Base-by-base conservation (phyloP, 352 stramenopile species). In the Phytophthora nicotianae region DNA sequence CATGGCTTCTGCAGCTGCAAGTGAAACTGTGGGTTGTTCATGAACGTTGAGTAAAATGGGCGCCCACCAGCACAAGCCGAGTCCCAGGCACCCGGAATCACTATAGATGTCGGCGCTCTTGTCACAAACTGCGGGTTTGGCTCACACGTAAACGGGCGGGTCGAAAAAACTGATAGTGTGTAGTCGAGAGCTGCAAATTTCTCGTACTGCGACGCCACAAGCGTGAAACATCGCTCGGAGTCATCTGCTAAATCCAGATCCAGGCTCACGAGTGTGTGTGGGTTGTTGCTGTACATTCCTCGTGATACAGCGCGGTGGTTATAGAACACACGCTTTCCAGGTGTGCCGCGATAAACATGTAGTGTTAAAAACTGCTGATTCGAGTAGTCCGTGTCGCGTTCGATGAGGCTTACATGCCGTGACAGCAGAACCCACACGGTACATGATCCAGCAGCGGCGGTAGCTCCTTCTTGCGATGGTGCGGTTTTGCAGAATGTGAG, bases 231-330 rank as follows among this genome's bases (percentile, higher is more conserved):
- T n/a, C 77, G 83, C 27, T 82, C 61, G 17, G 60, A 75, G 26
- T 84, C 72, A 1, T 75, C 60, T 4, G 65, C 41, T 19, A 93
- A 68, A 49, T 90, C 83, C 14, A 93, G 58, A 56, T 97, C 83
- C 26, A 97, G 68, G 35, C 88, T 90, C n/a, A 96, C 74, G 23
- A 98, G 80, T 3, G 84, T 94, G 70, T 98, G 89, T 1, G 91
- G 91, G 43, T 97, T 97, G 68, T 98, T 97, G 66, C 83, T 97
- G 79, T 98, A 98, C 6, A 87, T 90, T 11, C 89, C 89, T 20
- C 88, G 79, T 45, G 88, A 79, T 27, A 96, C 71, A 9, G 86
- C 82, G 19, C 88, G 68, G 17, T 94, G 81, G 20, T 91, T 93
- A 68, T 95, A 94, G 47, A 88, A 95, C 17, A 97, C 81, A 7